Evolutionary conservation across 345 rosid genomes (phyloP).

Genomic region (Tarenaya hassleriana): DNA sequence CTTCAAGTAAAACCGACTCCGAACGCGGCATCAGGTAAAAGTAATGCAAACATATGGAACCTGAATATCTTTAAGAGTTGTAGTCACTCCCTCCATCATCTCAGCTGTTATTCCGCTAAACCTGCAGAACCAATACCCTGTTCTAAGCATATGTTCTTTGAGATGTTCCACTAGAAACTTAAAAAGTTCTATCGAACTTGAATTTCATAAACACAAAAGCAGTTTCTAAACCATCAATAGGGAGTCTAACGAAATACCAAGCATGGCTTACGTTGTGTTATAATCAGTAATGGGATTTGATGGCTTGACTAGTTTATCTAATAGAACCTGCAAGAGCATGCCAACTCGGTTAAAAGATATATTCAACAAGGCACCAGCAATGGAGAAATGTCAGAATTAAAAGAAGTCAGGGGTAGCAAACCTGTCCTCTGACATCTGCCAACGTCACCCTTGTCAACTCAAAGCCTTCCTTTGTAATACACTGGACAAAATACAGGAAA

Average conservation of each 20-base stretch:
- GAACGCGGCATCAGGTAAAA: constrained; percentile 1
- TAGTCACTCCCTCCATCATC: constrained; percentile 76
- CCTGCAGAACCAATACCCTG: constrained; percentile 37
- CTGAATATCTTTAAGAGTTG: constrained; percentile 80
- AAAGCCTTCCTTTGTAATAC: constrained; percentile 72
- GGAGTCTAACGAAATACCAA: background rate
- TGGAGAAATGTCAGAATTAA: background rate
- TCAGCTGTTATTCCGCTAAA: constrained; percentile 84
- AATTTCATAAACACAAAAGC: constrained; percentile 8
- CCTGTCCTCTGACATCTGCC: constrained; percentile 83
- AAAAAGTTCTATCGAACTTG: background rate
- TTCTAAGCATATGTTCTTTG: background rate
- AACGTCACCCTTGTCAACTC: constrained; percentile 88
- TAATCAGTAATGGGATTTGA: constrained; percentile 67
- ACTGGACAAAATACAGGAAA: constrained; percentile 36
- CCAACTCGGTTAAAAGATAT: constrained; percentile 1
- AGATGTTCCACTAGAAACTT: constrained; percentile 1
- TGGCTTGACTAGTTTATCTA: constrained; percentile 90
- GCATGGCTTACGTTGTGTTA: constrained; percentile 63
- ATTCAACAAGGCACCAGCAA: background rate
- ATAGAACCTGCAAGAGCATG: constrained; percentile 50
- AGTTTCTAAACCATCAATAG: background rate
- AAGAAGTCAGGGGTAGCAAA: constrained; percentile 23
- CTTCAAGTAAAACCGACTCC: constrained; percentile 1
- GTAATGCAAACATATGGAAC: constrained; percentile 27